Conservation (phyloP, 352 stramenopile genomes). For the Phytophthora multivora region DNA sequence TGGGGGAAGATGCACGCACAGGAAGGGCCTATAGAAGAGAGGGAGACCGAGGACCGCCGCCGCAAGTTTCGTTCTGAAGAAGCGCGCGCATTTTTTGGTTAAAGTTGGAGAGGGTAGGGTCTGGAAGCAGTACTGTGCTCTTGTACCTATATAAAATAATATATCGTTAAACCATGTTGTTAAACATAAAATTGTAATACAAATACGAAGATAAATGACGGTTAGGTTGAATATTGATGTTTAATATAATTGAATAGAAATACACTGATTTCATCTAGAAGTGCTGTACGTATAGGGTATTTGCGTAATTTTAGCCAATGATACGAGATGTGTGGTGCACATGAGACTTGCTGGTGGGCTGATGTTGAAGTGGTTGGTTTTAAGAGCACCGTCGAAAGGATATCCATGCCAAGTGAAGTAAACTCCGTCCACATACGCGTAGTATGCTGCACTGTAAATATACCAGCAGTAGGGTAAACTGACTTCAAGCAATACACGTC, state of each 20-base stretch:
- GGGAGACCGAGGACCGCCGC: slow-evolving; percentile 5
- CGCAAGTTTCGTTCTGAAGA: slow-evolving; percentile 32
- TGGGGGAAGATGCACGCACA: neutral
- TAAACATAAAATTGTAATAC: neutral
- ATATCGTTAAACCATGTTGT: neutral
- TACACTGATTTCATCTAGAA: too few species aligned
- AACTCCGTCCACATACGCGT: neutral
- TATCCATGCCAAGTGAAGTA: neutral
- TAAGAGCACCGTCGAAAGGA: slow-evolving; percentile 1
- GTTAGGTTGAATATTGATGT: too few species aligned
- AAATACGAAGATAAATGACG: too few species aligned
- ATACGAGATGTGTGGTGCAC: slow-evolving; percentile 12
- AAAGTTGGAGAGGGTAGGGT: slow-evolving; percentile 17
- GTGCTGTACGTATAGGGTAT: neutral
- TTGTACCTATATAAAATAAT: neutral
- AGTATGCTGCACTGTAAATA: neutral
- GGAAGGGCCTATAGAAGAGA: neutral
- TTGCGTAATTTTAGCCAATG: neutral
- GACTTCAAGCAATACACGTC: too few species aligned
- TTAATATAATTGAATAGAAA: neutral
- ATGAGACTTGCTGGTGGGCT: too few species aligned
- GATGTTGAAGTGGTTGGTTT: slow-evolving; percentile 31
- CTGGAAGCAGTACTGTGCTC: neutral
- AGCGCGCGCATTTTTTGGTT: slow-evolving; percentile 5
- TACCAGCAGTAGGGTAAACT: neutral